These are phyloP conservation scores for Ophiostoma piceae DNA, from an alignment of 2,329 filamentous ascomycete genomes.

Conservation along the genomic window DNA sequence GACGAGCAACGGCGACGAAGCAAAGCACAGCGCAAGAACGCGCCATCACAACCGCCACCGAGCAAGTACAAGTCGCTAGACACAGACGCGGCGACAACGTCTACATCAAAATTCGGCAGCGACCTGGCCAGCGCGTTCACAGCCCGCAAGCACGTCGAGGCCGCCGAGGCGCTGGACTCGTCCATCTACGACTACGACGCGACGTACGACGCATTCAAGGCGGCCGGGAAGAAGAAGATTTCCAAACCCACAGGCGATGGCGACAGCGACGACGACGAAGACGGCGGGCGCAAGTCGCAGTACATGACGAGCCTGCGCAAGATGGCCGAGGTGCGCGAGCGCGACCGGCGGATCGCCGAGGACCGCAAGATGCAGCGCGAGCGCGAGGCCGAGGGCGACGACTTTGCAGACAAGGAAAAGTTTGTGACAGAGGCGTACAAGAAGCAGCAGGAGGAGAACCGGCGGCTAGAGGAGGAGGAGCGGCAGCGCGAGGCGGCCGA, in stretches of 20 bases:
- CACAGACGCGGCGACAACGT: not conserved
- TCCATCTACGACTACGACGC: conserved; percentile 82
- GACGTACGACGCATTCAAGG: conserved; percentile 72
- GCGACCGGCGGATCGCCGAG: conserved; percentile 70
- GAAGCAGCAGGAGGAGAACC: conserved; percentile 71
- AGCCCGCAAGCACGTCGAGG: conserved; percentile 58
- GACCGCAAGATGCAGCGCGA: conserved; percentile 76
- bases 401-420: conserved; percentile 76
- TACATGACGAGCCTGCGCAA: conserved; percentile 72
- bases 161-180: conserved; percentile 62
- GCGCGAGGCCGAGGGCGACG: conserved; percentile 73
- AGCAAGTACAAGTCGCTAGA: conserved; percentile 39
- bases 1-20: conserved; percentile 4
- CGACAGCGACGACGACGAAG: conserved; percentile 52
- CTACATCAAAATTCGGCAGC: conserved; percentile 51
- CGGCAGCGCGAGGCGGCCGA: conserved; percentile 58
- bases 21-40: conserved; percentile 10
- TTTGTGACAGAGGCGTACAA: conserved; percentile 83
- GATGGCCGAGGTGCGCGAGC: conserved; percentile 69
- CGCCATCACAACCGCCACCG: conserved; percentile 39
- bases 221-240: conserved; percentile 46
- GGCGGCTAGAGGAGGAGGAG: conserved; percentile 66
- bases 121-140: conserved; percentile 63
- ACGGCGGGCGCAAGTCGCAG: conserved; percentile 61
- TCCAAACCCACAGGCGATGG: conserved; percentile 45